Conservation (phyloP, 495 filamentous ascomycete species). For the Haplographium delicatum region DNA sequence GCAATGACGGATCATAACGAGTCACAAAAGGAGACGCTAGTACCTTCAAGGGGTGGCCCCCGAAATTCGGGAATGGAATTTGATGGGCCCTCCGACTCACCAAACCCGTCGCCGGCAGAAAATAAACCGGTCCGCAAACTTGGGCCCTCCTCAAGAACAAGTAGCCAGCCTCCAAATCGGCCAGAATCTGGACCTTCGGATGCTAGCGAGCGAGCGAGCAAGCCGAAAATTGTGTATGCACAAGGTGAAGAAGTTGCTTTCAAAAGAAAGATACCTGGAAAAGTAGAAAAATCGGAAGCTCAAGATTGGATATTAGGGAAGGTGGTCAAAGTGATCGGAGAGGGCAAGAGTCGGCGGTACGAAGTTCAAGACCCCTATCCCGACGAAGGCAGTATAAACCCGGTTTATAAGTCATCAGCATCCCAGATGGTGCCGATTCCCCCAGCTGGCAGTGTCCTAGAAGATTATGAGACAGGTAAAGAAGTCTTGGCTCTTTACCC, state of each 20-base stretch:
- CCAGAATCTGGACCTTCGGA: constrained; percentile 4
- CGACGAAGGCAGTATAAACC: constrained; percentile 62
- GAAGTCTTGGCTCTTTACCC: constrained; percentile 80
- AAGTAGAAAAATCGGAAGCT: constrained; percentile 56
- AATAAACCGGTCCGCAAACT: constrained; percentile 26
- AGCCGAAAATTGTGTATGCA: constrained; percentile 48
- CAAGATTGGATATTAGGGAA: constrained; percentile 85
- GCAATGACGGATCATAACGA: constrained; percentile 41
- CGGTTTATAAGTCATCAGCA: constrained; percentile 74
- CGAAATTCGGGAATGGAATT: constrained; percentile 56
- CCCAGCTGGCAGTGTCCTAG: constrained; percentile 46
- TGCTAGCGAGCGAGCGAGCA: constrained; percentile 18
- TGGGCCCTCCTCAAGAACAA: constrained; percentile 36
- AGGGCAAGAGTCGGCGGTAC: constrained; percentile 85
- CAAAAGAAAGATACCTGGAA: constrained; percentile 66
- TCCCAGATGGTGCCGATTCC: constrained; percentile 83
- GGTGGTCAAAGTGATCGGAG: constrained; percentile 76
- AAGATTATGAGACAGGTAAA: constrained; percentile 71
- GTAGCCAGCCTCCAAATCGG: constrained; percentile 42
- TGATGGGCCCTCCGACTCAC: constrained; percentile 65
- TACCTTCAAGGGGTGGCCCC: constrained; percentile 45
- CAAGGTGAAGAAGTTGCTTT: constrained; percentile 82
- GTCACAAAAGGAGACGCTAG: constrained; percentile 4
- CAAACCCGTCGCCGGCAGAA: constrained; percentile 56
- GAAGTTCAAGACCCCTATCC: constrained; percentile 93